Evolutionary conservation across 345 rosid species (phyloP).

Genomic region (Cochlearia excelsa): DNA sequence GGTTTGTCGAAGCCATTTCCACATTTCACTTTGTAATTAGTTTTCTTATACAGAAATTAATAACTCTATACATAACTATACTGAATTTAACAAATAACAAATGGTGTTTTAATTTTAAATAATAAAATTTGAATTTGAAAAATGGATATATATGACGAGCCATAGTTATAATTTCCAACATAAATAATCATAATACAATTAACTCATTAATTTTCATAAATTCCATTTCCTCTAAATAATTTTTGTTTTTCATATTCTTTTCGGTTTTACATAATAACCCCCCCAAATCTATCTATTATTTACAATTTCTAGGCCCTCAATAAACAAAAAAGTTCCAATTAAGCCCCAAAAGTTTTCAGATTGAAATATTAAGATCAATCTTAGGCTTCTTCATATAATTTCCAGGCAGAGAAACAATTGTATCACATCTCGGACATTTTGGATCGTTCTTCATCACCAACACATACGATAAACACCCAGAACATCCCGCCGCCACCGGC

Average conservation of each 20-base stretch:
- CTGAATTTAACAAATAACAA: too few species aligned
- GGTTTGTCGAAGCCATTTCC: too few species aligned
- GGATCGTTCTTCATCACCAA: slow-evolving; percentile 63
- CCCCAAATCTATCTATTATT: slow-evolving; percentile 28
- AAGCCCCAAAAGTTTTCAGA: slow-evolving; percentile 39
- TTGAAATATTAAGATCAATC: slow-evolving; percentile 77
- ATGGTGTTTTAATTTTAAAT: too few species aligned
- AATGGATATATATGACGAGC: too few species aligned
- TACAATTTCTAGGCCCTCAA: slow-evolving; percentile 13
- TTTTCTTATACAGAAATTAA: too few species aligned
- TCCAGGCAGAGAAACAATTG: slow-evolving; percentile 54
- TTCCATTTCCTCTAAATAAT: background rate
- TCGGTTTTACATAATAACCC: slow-evolving; percentile 13
- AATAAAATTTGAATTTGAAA: too few species aligned
- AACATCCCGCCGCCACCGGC: slow-evolving; percentile 74
- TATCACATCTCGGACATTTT: slow-evolving; percentile 73
- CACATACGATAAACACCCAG: slow-evolving; percentile 78
- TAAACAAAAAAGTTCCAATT: slow-evolving; percentile 15
- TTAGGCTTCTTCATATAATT: slow-evolving; percentile 44
- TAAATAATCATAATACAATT: background rate
- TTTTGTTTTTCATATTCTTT: background rate
- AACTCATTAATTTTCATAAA: background rate
- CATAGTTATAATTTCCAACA: background rate
- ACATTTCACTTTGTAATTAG: too few species aligned
- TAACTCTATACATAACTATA: too few species aligned